A percentile compares a stretch with the other conserved stretches of the same genome.
phyloP scores from a whole-genome alignment of 192 early-diverging fungal genomes.

The Backusella tuberculispora region DNA sequence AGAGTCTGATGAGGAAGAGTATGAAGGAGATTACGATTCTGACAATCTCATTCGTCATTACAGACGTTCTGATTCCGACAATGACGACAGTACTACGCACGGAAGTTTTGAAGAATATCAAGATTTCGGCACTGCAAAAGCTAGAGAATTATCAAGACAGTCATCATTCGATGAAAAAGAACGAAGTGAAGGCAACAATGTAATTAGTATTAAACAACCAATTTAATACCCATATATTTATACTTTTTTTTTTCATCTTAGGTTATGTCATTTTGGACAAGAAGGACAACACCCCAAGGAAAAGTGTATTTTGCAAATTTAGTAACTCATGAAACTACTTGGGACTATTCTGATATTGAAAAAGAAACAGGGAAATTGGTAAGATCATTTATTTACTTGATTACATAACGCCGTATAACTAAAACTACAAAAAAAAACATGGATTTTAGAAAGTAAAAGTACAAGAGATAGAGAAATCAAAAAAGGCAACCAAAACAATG shows the following conservation, averaged over 20 bases:
- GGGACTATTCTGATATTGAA: slow-evolving; percentile 57
- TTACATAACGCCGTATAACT: slow-evolving; percentile 3
- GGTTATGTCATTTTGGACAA: slow-evolving; percentile 58
- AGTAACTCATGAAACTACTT: slow-evolving; percentile 60
- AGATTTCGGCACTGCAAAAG: not conserved
- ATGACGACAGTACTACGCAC: slow-evolving; percentile 9
- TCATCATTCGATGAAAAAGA: slow-evolving; percentile 9
- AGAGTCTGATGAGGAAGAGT: slow-evolving; percentile 26
- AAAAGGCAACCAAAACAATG: not conserved
- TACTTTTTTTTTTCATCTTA: slow-evolving; percentile 17
- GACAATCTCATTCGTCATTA: not conserved
- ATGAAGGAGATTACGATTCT: slow-evolving; percentile 20
- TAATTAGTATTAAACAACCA: not conserved
- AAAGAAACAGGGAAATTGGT: slow-evolving; percentile 50
- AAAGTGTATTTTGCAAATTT: slow-evolving; percentile 60
- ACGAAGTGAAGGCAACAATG: not conserved
- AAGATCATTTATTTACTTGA: not conserved
- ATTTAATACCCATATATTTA: not conserved
- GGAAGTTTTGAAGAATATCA: slow-evolving; percentile 14
- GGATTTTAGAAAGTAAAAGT: not conserved
- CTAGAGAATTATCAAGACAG: not conserved
- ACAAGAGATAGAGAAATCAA: not conserved
- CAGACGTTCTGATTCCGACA: slow-evolving; percentile 10
- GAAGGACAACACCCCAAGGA: slow-evolving; percentile 54
- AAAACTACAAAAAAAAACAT: not conserved